Evolutionary conservation across 176 grass and related monocot genomes (phyloP), one percentile per base, ranked within the genome.

Genomic region (Chloris gayana): DNA sequence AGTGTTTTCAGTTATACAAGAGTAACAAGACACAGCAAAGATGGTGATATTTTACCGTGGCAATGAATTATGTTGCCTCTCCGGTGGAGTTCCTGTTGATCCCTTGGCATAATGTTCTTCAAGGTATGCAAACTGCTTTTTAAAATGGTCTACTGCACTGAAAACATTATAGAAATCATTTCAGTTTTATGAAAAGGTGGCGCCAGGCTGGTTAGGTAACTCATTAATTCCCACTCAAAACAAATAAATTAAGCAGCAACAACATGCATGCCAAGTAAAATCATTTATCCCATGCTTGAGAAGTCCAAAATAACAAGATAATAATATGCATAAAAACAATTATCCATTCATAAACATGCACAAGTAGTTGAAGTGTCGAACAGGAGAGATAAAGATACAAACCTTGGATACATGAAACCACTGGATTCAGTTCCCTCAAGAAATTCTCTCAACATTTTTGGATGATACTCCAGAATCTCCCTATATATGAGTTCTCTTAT

Each of bases 381-480:
- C 31, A 63, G 24, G 32, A 45, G 62, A 14, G 15, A 64, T 64
- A 75, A 45, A 47, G 12, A 39, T 27, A 46, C 13, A 53, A 47
- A 34, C 96, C 93, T 99, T 56, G 96, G 96, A 74, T 99, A 99
- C 96, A 99, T 91, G 88, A 99, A 99, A 71, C 86, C 85, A 85
- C 88, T 86, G 72, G 89, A 82, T 41, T 95, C 96, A 6, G 88
- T 74, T 37, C 96, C 96, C 64, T 87, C 87, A 60, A 99, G 67
- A 66, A 89, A 99, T 69, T 99, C 96, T 74, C 92, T 91, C 67
- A 91, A 50, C 93, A 99, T 95, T 14, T 88, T 87, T 39, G 93
- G 96, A 93, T 99, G 96, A 63, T 95, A 99, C 80, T 97, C 94
- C 1, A 97, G 85, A 87, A 94, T 97, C 84, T 99, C 96, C 87